Conservation (phyloP, 176 grass and related monocot genomes). For the Elaeis guineensis region DNA sequence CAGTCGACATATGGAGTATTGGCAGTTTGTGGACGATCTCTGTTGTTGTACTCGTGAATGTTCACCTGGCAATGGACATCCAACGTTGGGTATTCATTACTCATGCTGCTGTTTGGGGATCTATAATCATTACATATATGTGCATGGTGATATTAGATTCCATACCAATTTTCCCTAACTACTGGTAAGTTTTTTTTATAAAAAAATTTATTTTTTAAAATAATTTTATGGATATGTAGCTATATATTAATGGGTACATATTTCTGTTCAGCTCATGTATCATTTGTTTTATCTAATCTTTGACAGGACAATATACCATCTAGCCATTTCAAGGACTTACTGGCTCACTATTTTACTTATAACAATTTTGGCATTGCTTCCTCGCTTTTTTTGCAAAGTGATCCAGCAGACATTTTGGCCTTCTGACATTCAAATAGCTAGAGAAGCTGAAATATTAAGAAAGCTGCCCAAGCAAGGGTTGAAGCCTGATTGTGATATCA, state of each 20-base stretch:
- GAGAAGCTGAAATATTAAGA: slow-evolving; percentile 92
- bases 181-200: slow-evolving; percentile 60
- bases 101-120: slow-evolving; percentile 91
- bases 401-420: slow-evolving; percentile 96
- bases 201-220: background rate
- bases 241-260: background rate
- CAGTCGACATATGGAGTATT: slow-evolving; percentile 97
- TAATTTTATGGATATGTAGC: background rate
- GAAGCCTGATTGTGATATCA: slow-evolving; percentile 51
- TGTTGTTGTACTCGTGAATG: slow-evolving; percentile 94
- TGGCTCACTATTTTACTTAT: slow-evolving; percentile 91
- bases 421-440: slow-evolving; percentile 98
- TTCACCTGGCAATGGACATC: slow-evolving; percentile 98
- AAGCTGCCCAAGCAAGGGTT: slow-evolving; percentile 50
- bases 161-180: slow-evolving; percentile 87
- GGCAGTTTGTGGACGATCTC: slow-evolving; percentile 97
- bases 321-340: slow-evolving; percentile 65
- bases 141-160: slow-evolving; percentile 99
- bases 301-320: slow-evolving; percentile 97
- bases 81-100: slow-evolving; percentile 85
- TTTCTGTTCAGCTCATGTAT: background rate
- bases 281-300: slow-evolving; percentile 6
- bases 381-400: slow-evolving; percentile 88
- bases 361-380: slow-evolving; percentile 87
- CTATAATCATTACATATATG: slow-evolving; percentile 86